These are phyloP conservation scores for Aplosporella prunicola DNA, from an alignment of 2,329 filamentous ascomycete genomes.

Conservation along the genomic window DNA sequence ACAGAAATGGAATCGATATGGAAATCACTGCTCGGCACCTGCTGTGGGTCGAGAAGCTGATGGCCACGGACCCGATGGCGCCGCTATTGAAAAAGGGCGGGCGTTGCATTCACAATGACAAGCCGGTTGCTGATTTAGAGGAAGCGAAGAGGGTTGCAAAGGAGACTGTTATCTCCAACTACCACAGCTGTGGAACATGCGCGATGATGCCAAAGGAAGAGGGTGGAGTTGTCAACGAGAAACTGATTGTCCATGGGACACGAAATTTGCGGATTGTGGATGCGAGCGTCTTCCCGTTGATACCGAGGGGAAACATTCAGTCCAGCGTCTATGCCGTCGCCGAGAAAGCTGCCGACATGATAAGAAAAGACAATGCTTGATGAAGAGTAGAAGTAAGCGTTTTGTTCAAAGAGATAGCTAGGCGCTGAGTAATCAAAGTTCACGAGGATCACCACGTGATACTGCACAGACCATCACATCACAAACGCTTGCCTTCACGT, in stretches of 20 bases:
- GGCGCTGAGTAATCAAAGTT: too few relatives aligned
- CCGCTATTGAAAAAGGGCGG: conserved; percentile 24
- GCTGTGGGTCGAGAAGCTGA: conserved; percentile 26
- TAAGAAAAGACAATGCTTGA: conserved; percentile 11
- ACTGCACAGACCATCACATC: too few relatives aligned
- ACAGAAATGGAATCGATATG: conserved; percentile 34
- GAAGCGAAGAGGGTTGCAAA: conserved; percentile 15
- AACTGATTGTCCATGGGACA: conserved; percentile 22
- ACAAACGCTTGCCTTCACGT: too few relatives aligned
- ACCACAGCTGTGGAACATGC: conserved; percentile 24
- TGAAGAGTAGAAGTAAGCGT: too few relatives aligned
- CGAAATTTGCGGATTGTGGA: conserved; percentile 21
- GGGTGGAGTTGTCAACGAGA: conserved; percentile 21
- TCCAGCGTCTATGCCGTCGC: conserved; percentile 25
- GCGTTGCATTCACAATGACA: conserved; percentile 13
- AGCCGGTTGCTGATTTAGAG: background rate
- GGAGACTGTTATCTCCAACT: conserved; percentile 17
- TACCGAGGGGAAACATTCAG: conserved; percentile 24
- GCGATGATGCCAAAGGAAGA: conserved; percentile 24
- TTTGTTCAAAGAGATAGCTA: too few relatives aligned
- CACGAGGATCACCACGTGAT: too few relatives aligned
- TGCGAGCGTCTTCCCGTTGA: conserved; percentile 24
- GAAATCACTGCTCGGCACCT: conserved; percentile 29
- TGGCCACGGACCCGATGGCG: conserved; percentile 23
- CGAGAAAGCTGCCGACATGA: conserved; percentile 24